These are phyloP conservation scores for Conticribra guillardii DNA, from an alignment of 108 stramenopile genomes.

Conservation along the genomic window DNA sequence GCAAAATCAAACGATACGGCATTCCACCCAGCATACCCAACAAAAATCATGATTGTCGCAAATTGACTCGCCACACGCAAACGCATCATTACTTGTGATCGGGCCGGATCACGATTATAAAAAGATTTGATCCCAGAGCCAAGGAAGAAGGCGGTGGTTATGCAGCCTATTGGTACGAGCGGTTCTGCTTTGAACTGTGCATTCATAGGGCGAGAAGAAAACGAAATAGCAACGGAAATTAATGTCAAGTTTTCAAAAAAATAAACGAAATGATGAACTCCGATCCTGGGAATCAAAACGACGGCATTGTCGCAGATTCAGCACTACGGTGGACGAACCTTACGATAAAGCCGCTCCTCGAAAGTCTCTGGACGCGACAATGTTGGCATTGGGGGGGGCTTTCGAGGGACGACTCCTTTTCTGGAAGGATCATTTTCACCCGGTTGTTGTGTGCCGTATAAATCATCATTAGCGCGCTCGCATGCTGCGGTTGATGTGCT, in stretches of 20 bases:
- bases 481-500: constrained; percentile 15
- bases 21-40: constrained; percentile 79
- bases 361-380: constrained; percentile 60
- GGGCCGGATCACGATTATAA: constrained; percentile 70
- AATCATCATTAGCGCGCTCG: neutral
- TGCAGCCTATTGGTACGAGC: constrained; percentile 85
- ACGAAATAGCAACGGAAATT: neutral
- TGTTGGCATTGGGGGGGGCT: constrained; percentile 38
- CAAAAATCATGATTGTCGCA: constrained; percentile 76
- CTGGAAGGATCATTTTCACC: constrained; percentile 3
- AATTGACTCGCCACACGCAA: constrained; percentile 84
- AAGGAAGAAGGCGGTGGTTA: constrained; percentile 82
- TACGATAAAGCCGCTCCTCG: constrained; percentile 78
- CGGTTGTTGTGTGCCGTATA: neutral
- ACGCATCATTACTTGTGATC: constrained; percentile 87
- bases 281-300: no score
- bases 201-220: neutral
- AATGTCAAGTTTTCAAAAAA: neutral
- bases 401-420: neutral
- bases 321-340: constrained; percentile 56
- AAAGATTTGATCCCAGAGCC: constrained; percentile 80
- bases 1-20: constrained; percentile 74
- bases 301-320: no score
- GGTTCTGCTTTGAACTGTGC: constrained; percentile 78
- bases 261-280: no score